Conservation (phyloP, 106 monocot species). For the Apostasia ramifera region DNA sequence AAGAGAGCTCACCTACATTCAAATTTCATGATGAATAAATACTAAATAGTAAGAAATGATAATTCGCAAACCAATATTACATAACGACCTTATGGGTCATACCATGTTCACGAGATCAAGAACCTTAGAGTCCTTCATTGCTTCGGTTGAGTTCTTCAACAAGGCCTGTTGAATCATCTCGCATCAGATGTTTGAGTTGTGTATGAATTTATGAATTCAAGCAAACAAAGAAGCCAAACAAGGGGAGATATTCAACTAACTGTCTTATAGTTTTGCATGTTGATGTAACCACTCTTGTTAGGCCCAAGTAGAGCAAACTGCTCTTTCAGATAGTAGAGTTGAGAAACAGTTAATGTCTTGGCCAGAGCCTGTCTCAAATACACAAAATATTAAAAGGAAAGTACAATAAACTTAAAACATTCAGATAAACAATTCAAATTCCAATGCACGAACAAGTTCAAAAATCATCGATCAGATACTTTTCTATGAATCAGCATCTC, state of each 20-base stretch:
- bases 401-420: neutral
- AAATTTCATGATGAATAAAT: neutral
- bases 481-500: too few relatives aligned
- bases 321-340: conserved; percentile 68
- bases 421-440: neutral
- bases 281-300: conserved; percentile 81
- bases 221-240: neutral
- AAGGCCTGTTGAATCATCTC: conserved; percentile 37
- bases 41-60: neutral
- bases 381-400: neutral
- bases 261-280: conserved; percentile 71
- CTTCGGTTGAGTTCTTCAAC: conserved; percentile 72
- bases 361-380: conserved; percentile 61
- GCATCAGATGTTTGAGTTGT: neutral
- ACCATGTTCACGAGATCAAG: conserved; percentile 84
- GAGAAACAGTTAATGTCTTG: conserved; percentile 59
- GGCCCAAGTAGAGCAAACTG: conserved; percentile 80
- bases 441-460: neutral
- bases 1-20: conserved; percentile 72
- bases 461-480: too few relatives aligned
- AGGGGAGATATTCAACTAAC: conserved; percentile 20
- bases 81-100: neutral
- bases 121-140: conserved; percentile 93
- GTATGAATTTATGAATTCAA: conserved; percentile 7
- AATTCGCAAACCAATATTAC: neutral